Conservation (phyloP, 176 grass and related monocot genomes). For the Lolium rigidum region DNA sequence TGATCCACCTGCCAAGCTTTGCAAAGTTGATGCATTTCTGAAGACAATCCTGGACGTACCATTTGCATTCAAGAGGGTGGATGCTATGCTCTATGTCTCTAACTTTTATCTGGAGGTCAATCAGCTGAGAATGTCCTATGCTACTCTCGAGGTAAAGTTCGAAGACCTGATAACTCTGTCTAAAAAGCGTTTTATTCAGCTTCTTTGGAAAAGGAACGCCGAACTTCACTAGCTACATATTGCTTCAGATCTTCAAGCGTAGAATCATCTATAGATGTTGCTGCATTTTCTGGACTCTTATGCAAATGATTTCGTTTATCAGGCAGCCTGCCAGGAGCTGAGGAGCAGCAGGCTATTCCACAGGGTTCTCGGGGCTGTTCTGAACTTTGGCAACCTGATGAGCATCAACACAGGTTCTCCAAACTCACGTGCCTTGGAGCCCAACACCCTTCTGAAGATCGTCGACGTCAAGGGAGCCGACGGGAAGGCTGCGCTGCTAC, state of each 20-base stretch:
- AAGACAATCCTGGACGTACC: conserved; percentile 74
- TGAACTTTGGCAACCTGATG: conserved; percentile 82
- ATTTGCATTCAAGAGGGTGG: conserved; percentile 80
- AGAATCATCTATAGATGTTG: neutral
- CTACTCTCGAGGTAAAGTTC: conserved; percentile 72
- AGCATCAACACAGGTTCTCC: conserved; percentile 63
- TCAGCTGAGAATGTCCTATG: conserved; percentile 73
- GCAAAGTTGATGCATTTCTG: conserved; percentile 66
- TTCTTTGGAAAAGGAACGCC: neutral
- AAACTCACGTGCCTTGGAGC: conserved; percentile 69
- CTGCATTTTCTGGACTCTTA: neutral
- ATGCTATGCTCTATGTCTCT: conserved; percentile 85
- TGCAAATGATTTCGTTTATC: conserved; percentile 22
- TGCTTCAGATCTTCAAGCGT: neutral
- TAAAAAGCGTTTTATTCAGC: neutral
- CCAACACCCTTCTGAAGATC: conserved; percentile 86
- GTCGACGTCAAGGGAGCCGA: conserved; percentile 81
- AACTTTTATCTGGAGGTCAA: conserved; percentile 85
- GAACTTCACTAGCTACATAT: neutral
- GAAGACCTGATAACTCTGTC: neutral
- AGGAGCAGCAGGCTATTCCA: conserved; percentile 78
- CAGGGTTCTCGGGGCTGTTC: conserved; percentile 71
- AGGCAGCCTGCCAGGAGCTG: conserved; percentile 92
- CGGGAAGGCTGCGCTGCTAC: conserved; percentile 74
- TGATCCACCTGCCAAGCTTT: conserved; percentile 57